A percentile compares a stretch with the other conserved stretches of the same genome.
phyloP scores from a whole-genome alignment of 2,329 filamentous ascomycete genomes.

The Aplosporella prunicola region DNA sequence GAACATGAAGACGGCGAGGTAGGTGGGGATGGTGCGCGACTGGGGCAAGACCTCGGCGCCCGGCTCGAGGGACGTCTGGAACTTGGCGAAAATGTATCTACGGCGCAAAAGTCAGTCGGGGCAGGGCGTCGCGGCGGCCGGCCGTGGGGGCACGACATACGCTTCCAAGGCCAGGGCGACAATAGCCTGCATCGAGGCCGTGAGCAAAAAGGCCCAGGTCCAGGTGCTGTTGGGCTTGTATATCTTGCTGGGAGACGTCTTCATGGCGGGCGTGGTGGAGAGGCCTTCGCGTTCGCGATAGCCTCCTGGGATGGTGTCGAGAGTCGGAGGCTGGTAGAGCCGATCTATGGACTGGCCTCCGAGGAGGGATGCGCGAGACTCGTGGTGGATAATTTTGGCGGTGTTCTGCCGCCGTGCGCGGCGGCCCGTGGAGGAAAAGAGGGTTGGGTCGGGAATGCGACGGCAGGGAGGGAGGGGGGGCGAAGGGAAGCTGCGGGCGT shows the following conservation, averaged over 20 bases:
- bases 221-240: conserved; percentile 76
- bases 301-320: conserved; percentile 42
- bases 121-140: not conserved
- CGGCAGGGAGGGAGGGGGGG: not conserved
- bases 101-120: not conserved
- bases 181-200: conserved; percentile 65
- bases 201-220: conserved; percentile 76
- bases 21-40: conserved; percentile 73
- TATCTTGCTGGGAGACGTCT: conserved; percentile 37
- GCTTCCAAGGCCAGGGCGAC: conserved; percentile 77
- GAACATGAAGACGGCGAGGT: conserved; percentile 93
- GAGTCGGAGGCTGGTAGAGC: conserved; percentile 39
- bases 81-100: conserved; percentile 84
- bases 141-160: conserved; percentile 47
- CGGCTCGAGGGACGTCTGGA: conserved; percentile 53
- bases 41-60: conserved; percentile 31
- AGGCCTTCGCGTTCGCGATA: conserved; percentile 32
- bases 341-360: conserved; percentile 46
- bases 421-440: conserved; percentile 7
- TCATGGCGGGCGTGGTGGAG: conserved; percentile 29
- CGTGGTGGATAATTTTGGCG: conserved; percentile 48
- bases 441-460: conserved; percentile 2
- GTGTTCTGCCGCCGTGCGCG: conserved; percentile 13
- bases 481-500: too few species aligned
- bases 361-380: conserved; percentile 49